These are phyloP conservation scores for Schwanniomyces pseudopolymorphus DNA, from an alignment of 805 yeast species.

Conservation along the genomic window DNA sequence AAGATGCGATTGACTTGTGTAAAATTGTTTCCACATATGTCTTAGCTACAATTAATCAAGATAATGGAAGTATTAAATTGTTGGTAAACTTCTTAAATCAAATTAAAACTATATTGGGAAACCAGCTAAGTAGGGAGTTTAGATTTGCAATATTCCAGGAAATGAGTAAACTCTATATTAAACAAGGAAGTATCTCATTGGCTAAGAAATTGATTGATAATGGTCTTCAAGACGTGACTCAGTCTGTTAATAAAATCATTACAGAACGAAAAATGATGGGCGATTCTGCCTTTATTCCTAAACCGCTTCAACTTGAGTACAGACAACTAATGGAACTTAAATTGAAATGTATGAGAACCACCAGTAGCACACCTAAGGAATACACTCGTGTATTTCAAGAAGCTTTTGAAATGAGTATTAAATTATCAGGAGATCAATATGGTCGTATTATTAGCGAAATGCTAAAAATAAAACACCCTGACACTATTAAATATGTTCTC, in stretches of 20 bases:
- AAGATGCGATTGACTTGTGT: conserved; percentile 21
- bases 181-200: conserved; percentile 19
- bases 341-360: conserved; percentile 9
- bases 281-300: conserved; percentile 14
- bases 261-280: neutral
- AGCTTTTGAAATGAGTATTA: conserved; percentile 8
- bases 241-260: conserved; percentile 7
- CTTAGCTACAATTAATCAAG: conserved; percentile 11
- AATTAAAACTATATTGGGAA: conserved; percentile 19
- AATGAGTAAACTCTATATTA: conserved; percentile 28
- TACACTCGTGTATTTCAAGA: conserved; percentile 9
- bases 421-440: conserved; percentile 20
- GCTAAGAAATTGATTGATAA: conserved; percentile 22
- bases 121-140: conserved; percentile 19
- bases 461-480: conserved; percentile 1
- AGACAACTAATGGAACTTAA: conserved; percentile 16
- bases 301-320: conserved; percentile 16
- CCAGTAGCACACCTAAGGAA: conserved; percentile 5
- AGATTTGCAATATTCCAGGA: conserved; percentile 24
- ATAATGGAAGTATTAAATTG: conserved; percentile 19
- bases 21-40: conserved; percentile 25
- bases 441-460: conserved; percentile 11
- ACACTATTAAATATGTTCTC: conserved; percentile 14
- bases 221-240: conserved; percentile 24
- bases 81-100: conserved; percentile 29